These are phyloP conservation scores for Penicillium rolfsii DNA, from an alignment of 2,329 filamentous ascomycete species.

Conservation along the genomic window DNA sequence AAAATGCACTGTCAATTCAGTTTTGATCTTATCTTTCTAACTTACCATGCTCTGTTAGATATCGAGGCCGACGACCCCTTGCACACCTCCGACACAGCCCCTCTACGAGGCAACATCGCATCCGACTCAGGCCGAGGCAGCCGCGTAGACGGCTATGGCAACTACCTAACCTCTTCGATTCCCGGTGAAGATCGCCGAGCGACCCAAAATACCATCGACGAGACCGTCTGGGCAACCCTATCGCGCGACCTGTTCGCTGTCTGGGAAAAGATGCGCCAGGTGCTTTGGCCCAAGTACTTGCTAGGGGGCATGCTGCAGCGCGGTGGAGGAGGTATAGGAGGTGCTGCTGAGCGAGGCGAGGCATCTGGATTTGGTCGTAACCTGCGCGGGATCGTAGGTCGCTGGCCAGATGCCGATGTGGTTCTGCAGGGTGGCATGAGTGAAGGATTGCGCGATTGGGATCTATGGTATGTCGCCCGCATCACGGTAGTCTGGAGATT, in stretches of 20 bases:
- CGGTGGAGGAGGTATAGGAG: constrained; percentile 58
- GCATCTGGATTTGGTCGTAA: constrained; percentile 51
- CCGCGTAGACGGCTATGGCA: constrained; percentile 66
- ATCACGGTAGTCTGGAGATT: background rate
- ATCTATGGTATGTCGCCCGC: constrained; percentile 69
- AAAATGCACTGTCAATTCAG: background rate
- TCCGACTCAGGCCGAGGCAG: constrained; percentile 52
- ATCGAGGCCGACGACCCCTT: constrained; percentile 92
- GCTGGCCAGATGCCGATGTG: constrained; percentile 70
- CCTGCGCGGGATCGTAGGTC: constrained; percentile 60
- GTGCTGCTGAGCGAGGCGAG: constrained; percentile 62
- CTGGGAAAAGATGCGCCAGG: constrained; percentile 98
- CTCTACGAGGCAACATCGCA: constrained; percentile 82
- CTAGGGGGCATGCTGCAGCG: constrained; percentile 68
- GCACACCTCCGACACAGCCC: constrained; percentile 71
- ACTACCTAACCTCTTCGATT: constrained; percentile 85
- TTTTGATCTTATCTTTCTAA: constrained; percentile 1
- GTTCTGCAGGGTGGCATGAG: constrained; percentile 75
- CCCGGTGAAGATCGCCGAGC: constrained; percentile 90
- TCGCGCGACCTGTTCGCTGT: constrained; percentile 88
- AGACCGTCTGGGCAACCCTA: constrained; percentile 96
- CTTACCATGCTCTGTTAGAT: constrained; percentile 53
- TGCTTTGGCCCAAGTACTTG: constrained; percentile 93
- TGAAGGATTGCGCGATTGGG: constrained; percentile 91
- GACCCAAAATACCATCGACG: constrained; percentile 91